Base-by-base conservation (phyloP, 2,329 filamentous ascomycete species). In the Sclerotinia glacialis region DNA sequence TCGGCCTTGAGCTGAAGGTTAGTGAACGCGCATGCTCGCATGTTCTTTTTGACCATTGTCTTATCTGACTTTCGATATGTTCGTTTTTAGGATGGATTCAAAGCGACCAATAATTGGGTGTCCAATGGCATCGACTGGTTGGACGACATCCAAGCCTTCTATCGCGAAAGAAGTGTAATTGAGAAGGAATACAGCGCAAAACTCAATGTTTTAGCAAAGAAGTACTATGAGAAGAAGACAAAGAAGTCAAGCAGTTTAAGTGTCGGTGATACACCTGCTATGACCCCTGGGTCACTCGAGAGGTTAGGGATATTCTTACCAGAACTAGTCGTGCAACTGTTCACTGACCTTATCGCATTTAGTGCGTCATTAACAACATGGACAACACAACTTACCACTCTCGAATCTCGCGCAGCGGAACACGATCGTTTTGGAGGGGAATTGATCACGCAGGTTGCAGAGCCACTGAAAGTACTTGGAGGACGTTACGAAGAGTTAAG, bases 131-230 rank as follows among this genome's bases (percentile, higher is more conserved):
- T 99, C 77, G 83, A 86, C 71, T 99, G 94, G 94, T 88, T 99
- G 68, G 94, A 97, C 75, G 95, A 99, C 74, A 91, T 99, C 70
- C 92, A 99, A 78, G 89, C 92, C 76, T 99, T 98, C 82, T 99
- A 98, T 82, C 91, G 95, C 71, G 95, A 99, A 79, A 87, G 96
- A 67, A 92, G 92, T 76, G 87, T 83, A 46, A 97, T 99, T 77
- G 95, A 99, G 80, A 97, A 97, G 80, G 96, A 99, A 78, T 98
- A 99, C 78, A 90, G 92, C 74, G 85, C 89, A 70, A 98, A 94
- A 79, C 87, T 99, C 71, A 90, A 86, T 72, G 88, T 87, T 2
- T 82, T 99, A 61, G 95, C 94, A 65, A 96, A 95, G 82, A 97
- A 95, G 78, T 98, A 97, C 81, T 95, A 92, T 76, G 96, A 99